Percentiles rank a stretch among this genome's conserved stretches.
phyloP scores from a whole-genome alignment of 106 monocot species.

The Dioscorea zingiberensis region DNA sequence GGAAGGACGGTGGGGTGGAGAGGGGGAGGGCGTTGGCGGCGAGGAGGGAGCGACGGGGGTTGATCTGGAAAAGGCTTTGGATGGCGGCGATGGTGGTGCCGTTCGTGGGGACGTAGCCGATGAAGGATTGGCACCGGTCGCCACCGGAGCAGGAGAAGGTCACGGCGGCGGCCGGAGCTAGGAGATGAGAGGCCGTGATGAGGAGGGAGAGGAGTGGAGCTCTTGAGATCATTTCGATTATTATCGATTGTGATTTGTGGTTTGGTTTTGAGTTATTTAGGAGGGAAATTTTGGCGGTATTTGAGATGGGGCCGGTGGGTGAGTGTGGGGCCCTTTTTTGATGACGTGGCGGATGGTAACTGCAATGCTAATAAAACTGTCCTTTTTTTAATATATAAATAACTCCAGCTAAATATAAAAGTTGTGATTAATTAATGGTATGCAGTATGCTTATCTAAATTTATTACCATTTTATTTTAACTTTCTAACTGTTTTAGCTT shows the following conservation, averaged over 20 bases:
- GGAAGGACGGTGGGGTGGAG: slow-evolving; percentile 22
- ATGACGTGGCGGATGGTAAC: not conserved
- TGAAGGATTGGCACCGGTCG: slow-evolving; percentile 42
- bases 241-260: too few species aligned
- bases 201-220: not conserved
- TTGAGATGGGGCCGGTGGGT: too few species aligned
- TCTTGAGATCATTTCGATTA: not conserved
- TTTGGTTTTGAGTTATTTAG: too few species aligned
- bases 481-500: too few species aligned
- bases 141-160: slow-evolving; percentile 41
- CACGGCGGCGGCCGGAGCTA: slow-evolving; percentile 12
- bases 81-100: slow-evolving; percentile 54
- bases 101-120: slow-evolving; percentile 46
- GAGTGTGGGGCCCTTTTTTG: too few species aligned
- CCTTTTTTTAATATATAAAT: too few species aligned
- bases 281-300: not conserved
- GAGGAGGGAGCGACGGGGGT: slow-evolving; percentile 44
- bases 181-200: slow-evolving; percentile 10
- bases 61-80: slow-evolving; percentile 48
- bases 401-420: too few species aligned
- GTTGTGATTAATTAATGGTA: too few species aligned
- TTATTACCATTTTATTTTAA: too few species aligned
- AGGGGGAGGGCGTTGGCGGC: slow-evolving; percentile 52
- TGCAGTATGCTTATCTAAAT: too few species aligned
- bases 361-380: too few species aligned